Conservation (phyloP, 768 basidiomycete genomes). For the Tylopilus intermedius region DNA sequence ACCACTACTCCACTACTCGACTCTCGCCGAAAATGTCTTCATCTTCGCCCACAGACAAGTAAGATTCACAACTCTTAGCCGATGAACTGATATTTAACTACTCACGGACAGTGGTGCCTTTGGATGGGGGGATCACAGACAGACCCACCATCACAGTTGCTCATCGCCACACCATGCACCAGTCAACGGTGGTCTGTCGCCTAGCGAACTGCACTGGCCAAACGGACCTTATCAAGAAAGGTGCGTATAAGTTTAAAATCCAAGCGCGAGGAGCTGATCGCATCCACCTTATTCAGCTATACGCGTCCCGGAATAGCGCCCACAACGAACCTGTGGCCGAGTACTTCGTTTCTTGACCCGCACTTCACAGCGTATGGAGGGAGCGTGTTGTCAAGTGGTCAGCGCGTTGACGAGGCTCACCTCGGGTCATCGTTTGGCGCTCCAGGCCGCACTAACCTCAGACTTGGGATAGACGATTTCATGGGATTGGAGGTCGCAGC, state of each 20-base stretch:
- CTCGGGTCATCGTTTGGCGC: background rate
- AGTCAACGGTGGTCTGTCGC: background rate
- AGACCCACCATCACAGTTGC: background rate
- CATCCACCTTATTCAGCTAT: background rate
- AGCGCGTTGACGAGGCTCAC: background rate
- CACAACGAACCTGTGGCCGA: slow-evolving; percentile 3
- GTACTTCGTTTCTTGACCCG: no score
- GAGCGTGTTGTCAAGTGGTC: background rate
- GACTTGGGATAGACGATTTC: background rate
- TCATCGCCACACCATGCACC: background rate
- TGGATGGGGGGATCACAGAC: background rate
- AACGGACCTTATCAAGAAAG: slow-evolving; percentile 1
- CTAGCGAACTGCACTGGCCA: background rate
- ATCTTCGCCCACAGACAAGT: slow-evolving; percentile 8
- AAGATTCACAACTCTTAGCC: background rate
- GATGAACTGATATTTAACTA: background rate
- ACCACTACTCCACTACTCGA: background rate
- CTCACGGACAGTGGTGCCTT: background rate
- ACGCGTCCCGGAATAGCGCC: background rate
- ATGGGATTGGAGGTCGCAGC: background rate
- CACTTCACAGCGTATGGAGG: background rate
- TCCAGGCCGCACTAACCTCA: background rate
- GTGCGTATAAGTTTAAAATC: slow-evolving; percentile 8
- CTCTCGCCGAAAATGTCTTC: slow-evolving; percentile 3
- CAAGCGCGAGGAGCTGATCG: background rate